Percentiles rank a stretch among this genome's conserved stretches.
Evolutionary conservation across 306 rosid species (phyloP).

Genomic region (Prinsepia uniflora): DNA sequence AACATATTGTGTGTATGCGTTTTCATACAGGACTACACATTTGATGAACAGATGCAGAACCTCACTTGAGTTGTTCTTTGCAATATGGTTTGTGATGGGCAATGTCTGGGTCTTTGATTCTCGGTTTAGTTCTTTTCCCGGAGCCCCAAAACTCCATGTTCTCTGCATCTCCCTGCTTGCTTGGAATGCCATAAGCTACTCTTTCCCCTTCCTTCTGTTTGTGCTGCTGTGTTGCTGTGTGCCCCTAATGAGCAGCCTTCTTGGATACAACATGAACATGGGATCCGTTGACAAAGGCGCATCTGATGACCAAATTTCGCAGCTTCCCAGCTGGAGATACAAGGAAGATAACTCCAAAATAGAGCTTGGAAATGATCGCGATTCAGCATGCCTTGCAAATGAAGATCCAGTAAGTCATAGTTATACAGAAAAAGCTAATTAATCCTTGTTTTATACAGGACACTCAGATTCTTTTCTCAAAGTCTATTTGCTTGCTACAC

Average conservation of each 20-base stretch:
- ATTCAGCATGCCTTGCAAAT: slow-evolving; percentile 24
- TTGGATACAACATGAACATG: slow-evolving; percentile 92
- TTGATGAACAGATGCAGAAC: slow-evolving; percentile 77
- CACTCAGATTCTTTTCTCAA: background rate
- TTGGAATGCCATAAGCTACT: slow-evolving; percentile 93
- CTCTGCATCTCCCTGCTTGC: slow-evolving; percentile 75
- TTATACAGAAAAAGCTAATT: background rate
- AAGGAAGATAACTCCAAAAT: slow-evolving; percentile 37
- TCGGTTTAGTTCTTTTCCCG: slow-evolving; percentile 65
- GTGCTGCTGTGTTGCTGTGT: slow-evolving; percentile 83
- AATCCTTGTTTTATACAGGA: background rate
- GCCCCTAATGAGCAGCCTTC: slow-evolving; percentile 63
- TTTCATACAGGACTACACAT: slow-evolving; percentile 56
- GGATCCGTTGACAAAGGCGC: slow-evolving; percentile 72
- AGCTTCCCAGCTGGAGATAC: slow-evolving; percentile 72
- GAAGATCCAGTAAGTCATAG: slow-evolving; percentile 72
- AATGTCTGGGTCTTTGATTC: slow-evolving; percentile 93
- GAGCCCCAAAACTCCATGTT: slow-evolving; percentile 79
- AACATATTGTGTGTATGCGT: background rate
- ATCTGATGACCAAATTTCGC: slow-evolving; percentile 77
- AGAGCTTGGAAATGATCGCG: slow-evolving; percentile 40
- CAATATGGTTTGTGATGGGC: slow-evolving; percentile 98
- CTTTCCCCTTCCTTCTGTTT: slow-evolving; percentile 91
- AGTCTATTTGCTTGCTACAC: background rate
- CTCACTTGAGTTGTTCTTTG: slow-evolving; percentile 87